Evolutionary conservation across 2,329 filamentous ascomycete genomes (phyloP).

Genomic region (Phialophora verrucosa): DNA sequence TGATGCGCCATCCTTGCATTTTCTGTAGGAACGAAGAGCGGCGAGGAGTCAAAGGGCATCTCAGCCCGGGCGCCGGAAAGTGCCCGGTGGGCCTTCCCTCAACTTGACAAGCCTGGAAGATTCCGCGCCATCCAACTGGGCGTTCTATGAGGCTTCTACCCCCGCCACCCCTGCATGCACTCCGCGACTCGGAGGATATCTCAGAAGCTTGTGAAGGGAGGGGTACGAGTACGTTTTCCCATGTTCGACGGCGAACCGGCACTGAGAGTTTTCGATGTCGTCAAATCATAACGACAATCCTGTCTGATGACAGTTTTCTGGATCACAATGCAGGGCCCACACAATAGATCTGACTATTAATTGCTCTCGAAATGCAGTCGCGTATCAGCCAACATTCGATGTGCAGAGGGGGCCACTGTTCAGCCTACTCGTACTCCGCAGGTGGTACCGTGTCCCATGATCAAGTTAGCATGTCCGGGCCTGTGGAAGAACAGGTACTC

Average conservation of each 20-base stretch:
- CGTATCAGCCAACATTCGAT: background rate
- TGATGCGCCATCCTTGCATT: background rate
- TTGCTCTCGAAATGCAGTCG: no score
- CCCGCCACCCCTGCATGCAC: slow-evolving; percentile 7
- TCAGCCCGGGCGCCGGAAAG: slow-evolving; percentile 9
- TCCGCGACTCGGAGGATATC: slow-evolving; percentile 8
- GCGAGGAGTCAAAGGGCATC: background rate
- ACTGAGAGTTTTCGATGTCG: background rate
- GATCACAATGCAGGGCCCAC: background rate
- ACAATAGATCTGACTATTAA: background rate
- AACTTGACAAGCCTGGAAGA: background rate
- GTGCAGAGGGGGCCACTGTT: no score
- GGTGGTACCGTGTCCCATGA: background rate
- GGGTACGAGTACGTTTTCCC: background rate
- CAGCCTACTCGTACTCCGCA: background rate
- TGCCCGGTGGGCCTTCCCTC: slow-evolving; percentile 15
- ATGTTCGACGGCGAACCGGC: background rate
- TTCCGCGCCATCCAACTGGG: background rate
- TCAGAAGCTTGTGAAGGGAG: slow-evolving; percentile 1
- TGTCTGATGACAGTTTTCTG: background rate
- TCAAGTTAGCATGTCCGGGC: background rate
- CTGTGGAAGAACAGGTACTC: background rate
- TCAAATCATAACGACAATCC: background rate
- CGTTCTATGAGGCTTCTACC: background rate
- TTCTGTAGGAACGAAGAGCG: background rate